Conservation (phyloP, 192 early-diverging fungal species). For the Coemansia sp. region DNA sequence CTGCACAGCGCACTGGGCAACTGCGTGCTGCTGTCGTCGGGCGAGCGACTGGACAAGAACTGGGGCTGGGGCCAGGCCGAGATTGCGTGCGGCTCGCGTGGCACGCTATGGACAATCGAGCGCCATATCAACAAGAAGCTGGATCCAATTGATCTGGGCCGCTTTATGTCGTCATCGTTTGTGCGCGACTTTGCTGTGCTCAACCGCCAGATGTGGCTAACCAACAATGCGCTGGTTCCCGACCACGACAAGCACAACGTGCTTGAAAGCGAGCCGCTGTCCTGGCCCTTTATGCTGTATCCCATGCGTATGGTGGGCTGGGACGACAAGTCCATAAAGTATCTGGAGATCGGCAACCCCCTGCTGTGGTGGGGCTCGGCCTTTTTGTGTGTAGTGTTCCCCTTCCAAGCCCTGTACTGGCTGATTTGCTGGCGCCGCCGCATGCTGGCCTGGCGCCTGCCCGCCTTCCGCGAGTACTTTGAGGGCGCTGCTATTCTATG, state of each 20-base stretch:
- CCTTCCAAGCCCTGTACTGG: constrained; percentile 49
- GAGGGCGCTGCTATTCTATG: constrained; percentile 58
- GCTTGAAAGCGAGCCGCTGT: constrained; percentile 58
- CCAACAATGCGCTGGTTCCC: constrained; percentile 73
- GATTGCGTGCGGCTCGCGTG: constrained; percentile 71
- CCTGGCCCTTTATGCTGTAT: constrained; percentile 65
- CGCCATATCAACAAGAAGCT: constrained; percentile 74
- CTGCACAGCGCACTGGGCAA: constrained; percentile 69
- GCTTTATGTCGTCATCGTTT: constrained; percentile 62
- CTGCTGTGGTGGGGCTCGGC: constrained; percentile 58
- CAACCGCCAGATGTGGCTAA: constrained; percentile 76
- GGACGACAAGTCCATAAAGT: constrained; percentile 67
- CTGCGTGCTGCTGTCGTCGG: constrained; percentile 76
- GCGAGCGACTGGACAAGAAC: constrained; percentile 71
- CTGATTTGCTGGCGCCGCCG: constrained; percentile 45
- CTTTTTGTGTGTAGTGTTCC: constrained; percentile 24
- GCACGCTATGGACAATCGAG: constrained; percentile 86
- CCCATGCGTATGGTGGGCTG: constrained; percentile 73
- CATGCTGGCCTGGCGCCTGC: constrained; percentile 38
- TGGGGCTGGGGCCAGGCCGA: constrained; percentile 95
- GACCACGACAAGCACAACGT: constrained; percentile 71
- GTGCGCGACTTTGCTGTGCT: constrained; percentile 58
- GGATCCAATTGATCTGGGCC: constrained; percentile 56
- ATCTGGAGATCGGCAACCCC: constrained; percentile 67
- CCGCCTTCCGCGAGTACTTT: constrained; percentile 57